Percentiles rank a stretch among this genome's conserved stretches.
Evolutionary conservation across 1,139 yeast species (phyloP).

Genomic region (Pneumocystis wakefieldiae): DNA sequence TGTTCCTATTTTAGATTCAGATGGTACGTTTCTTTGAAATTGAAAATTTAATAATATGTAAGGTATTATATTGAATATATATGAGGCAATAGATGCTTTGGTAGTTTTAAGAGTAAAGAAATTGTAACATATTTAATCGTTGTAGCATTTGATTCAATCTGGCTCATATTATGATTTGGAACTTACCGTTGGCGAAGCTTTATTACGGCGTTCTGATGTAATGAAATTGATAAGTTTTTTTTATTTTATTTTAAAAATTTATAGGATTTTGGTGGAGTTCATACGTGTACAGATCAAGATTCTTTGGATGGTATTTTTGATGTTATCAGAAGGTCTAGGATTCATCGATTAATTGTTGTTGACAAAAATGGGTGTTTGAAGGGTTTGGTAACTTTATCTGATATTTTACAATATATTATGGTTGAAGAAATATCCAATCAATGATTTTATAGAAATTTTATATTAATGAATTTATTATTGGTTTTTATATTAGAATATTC

Average conservation of each 20-base stretch:
- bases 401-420: conserved; percentile 61
- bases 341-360: conserved; percentile 85
- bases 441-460: background rate
- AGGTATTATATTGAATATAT: conserved; percentile 60
- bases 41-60: background rate
- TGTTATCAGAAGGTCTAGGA: conserved; percentile 76
- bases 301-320: conserved; percentile 83
- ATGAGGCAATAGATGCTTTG: conserved; percentile 90
- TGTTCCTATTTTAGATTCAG: conserved; percentile 78
- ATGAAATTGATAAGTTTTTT: background rate
- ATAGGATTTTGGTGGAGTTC: conserved; percentile 86
- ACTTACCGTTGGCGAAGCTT: conserved; percentile 88
- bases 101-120: background rate
- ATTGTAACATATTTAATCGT: background rate
- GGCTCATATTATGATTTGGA: conserved; percentile 87
- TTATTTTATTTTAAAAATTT: background rate
- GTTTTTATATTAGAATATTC: background rate
- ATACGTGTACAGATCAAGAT: conserved; percentile 83
- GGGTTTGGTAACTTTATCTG: conserved; percentile 84
- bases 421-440: conserved; percentile 37
- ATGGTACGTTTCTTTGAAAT: conserved; percentile 23
- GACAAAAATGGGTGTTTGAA: conserved; percentile 57
- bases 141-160: conserved; percentile 64
- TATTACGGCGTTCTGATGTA: conserved; percentile 71
- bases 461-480: background rate